Evolutionary conservation across 345 rosid species (phyloP), one percentile per base, ranked within the genome.

Genomic region (Gossypium mustelinum): DNA sequence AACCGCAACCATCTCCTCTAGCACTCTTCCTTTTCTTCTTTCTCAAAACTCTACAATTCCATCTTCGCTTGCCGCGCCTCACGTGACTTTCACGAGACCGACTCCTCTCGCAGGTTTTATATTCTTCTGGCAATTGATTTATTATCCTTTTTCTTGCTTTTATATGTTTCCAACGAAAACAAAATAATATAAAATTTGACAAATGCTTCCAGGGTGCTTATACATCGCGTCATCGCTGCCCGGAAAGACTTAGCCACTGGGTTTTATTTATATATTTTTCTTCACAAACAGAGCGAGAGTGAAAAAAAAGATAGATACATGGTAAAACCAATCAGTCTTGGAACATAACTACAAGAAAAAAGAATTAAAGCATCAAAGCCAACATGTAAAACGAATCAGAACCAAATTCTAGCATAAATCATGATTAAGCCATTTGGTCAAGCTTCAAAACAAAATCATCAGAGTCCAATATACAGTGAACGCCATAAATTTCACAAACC

Each of bases 291-390:
- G 24, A 22, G 24, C 24, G 24, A 22, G 24, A 22, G 24, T 22
- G 24, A 22, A 22, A 22, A 22, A 22, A 22, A 22, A 22, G 24
- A 22, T 22, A 22, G 24, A 22, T 22, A 22, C 24, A 22, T 22
- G 1, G 24, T 22, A 56, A 14, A 20, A 67, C 29, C 5, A 39
- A 22, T 20, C 69, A 70, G 22, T 18, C 48, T 57, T 47, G 18
- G 25, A 11, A 68, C 27, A 54, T 11, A 48, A 34, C 58, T 1
- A 43, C 25, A 73, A 74, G 65, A 34, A 12, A 44, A 56, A 51
- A 75, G 13, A 51, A 73, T 60, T 11, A 20, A 11, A 25, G 11
- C 11, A 20, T 29, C 63, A 43, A 76, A 65, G 74, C 73, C 76
- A 65, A 17, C 57, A 59, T 73, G 20, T 64, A 43, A 58, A 56